These are phyloP conservation scores for Kazachstania taianensis DNA, from an alignment of 805 yeast genomes.

Conservation along the genomic window DNA sequence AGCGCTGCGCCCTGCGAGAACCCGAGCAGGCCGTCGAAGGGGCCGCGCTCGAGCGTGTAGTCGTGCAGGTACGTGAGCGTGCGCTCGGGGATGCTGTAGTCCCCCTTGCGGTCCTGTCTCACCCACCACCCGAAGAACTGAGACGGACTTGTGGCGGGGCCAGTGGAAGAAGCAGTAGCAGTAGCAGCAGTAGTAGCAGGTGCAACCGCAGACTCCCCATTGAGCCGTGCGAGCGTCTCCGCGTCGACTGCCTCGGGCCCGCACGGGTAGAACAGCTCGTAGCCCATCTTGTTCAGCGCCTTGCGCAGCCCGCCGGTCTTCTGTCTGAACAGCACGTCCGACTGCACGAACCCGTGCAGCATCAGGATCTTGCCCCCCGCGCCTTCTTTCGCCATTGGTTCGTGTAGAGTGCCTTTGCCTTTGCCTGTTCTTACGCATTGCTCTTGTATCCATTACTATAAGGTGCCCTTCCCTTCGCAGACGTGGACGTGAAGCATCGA, in stretches of 20 bases:
- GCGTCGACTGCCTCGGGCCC: conserved; percentile 43
- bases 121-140: conserved; percentile 61
- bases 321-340: conserved; percentile 65
- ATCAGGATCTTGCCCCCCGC: conserved; percentile 59
- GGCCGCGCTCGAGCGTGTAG: conserved; percentile 49
- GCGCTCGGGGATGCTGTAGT: conserved; percentile 21
- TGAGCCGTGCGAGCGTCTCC: not conserved
- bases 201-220: not conserved
- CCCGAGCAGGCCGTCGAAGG: conserved; percentile 77
- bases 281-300: conserved; percentile 45
- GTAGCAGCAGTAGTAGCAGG: no score
- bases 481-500: no score
- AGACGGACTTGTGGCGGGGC: conserved; percentile 10
- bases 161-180: conserved; percentile 29
- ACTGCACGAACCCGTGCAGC: conserved; percentile 85
- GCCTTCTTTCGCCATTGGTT: no score
- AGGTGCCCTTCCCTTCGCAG: no score
- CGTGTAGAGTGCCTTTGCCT: no score
- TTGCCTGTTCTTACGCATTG: no score
- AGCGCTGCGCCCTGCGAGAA: conserved; percentile 92
- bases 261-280: conserved; percentile 61
- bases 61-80: conserved; percentile 34
- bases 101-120: conserved; percentile 11
- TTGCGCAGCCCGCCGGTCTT: conserved; percentile 85
- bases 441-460: no score